These are phyloP conservation scores for Acacia crassicarpa DNA, from an alignment of 306 rosid genomes.

Conservation along the genomic window DNA sequence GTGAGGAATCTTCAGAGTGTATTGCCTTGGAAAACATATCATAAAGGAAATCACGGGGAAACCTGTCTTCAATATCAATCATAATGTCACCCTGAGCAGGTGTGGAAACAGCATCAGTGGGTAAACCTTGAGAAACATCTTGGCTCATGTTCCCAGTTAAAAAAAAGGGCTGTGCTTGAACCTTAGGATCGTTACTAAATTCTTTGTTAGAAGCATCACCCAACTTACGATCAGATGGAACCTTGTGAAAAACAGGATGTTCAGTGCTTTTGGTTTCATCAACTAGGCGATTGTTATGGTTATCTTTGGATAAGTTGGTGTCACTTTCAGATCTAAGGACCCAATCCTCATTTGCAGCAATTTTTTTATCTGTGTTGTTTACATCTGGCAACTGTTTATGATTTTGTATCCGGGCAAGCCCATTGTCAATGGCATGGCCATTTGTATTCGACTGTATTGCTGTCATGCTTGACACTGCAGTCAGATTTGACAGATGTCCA, in stretches of 20 bases:
- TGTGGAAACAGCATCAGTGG: slow-evolving; percentile 41
- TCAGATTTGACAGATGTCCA: slow-evolving; percentile 44
- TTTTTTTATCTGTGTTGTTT: slow-evolving; percentile 36
- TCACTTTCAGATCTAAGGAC: slow-evolving; percentile 40
- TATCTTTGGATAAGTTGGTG: slow-evolving; percentile 34
- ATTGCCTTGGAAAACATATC: slow-evolving; percentile 90
- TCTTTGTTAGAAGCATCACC: slow-evolving; percentile 41
- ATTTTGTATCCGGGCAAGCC: slow-evolving; percentile 45
- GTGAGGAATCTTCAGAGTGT: slow-evolving; percentile 60
- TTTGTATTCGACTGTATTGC: slow-evolving; percentile 40
- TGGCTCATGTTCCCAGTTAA: slow-evolving; percentile 37
- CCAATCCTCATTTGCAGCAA: slow-evolving; percentile 42
- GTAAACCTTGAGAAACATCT: slow-evolving; percentile 45
- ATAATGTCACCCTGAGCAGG: slow-evolving; percentile 70
- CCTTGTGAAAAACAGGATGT: slow-evolving; percentile 37
- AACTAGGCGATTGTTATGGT: slow-evolving; percentile 30
- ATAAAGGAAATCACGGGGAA: slow-evolving; percentile 81
- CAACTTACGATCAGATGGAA: slow-evolving; percentile 47
- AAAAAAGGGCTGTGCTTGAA: slow-evolving; percentile 36
- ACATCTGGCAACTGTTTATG: slow-evolving; percentile 56
- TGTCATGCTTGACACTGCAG: slow-evolving; percentile 42
- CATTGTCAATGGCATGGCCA: slow-evolving; percentile 49
- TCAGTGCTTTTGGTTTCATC: slow-evolving; percentile 46
- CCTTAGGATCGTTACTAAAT: slow-evolving; percentile 31
- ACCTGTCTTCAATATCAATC: slow-evolving; percentile 82